Conservation (phyloP, 2,329 filamentous ascomycete genomes). For the Ambrosiella cleistominuta region DNA sequence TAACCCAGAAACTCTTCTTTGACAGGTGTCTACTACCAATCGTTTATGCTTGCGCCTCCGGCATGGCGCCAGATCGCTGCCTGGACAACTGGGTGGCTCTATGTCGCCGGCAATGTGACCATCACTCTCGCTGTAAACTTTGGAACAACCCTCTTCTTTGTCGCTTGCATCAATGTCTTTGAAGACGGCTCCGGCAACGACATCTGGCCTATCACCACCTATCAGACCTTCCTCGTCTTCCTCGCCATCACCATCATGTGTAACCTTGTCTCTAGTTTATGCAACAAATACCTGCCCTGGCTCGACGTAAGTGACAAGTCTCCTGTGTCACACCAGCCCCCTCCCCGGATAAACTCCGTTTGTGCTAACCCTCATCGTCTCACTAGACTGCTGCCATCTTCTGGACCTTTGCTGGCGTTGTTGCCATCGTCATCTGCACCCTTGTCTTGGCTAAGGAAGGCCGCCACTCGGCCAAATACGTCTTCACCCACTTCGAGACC, state of each 20-base stretch:
- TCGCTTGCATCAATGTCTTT: slow-evolving; percentile 39
- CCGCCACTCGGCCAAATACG: slow-evolving; percentile 41
- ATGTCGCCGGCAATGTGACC: slow-evolving; percentile 63
- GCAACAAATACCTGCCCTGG: slow-evolving; percentile 47
- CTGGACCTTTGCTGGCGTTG: slow-evolving; percentile 55
- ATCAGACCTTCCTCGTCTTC: slow-evolving; percentile 57
- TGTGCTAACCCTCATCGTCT: neutral
- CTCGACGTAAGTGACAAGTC: slow-evolving; percentile 45
- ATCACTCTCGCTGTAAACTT: slow-evolving; percentile 75
- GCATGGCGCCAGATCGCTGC: slow-evolving; percentile 44
- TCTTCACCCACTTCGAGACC: slow-evolving; percentile 51
- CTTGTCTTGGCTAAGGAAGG: slow-evolving; percentile 53
- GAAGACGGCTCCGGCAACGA: slow-evolving; percentile 25
- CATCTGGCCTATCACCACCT: slow-evolving; percentile 32
- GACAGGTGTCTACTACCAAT: slow-evolving; percentile 53
- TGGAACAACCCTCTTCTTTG: slow-evolving; percentile 49
- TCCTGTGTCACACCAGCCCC: neutral
- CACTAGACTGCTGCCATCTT: slow-evolving; percentile 52
- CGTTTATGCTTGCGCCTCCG: slow-evolving; percentile 52
- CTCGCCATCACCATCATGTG: slow-evolving; percentile 47
- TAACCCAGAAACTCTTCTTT: slow-evolving; percentile 1
- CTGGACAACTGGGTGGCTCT: slow-evolving; percentile 61
- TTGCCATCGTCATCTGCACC: slow-evolving; percentile 44
- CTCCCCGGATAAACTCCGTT: neutral
- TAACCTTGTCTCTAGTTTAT: slow-evolving; percentile 47